phyloP scores from a whole-genome alignment of 2,329 filamentous ascomycete genomes.

The Cytospora leucostoma region DNA sequence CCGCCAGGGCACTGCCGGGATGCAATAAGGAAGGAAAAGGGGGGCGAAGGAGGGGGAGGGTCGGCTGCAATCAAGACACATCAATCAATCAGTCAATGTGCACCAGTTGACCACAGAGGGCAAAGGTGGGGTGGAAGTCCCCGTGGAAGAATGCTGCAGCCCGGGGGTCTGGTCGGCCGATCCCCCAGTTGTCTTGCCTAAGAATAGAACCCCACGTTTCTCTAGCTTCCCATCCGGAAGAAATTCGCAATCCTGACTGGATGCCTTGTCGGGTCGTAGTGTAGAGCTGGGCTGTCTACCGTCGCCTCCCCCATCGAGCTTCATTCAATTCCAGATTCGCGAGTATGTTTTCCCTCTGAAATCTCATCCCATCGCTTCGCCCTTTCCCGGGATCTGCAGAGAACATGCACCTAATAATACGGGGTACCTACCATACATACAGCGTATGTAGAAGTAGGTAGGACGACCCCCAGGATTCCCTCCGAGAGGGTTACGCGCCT shows the following conservation, averaged over 20 bases:
- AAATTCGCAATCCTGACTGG: not conserved
- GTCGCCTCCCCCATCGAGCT: no score
- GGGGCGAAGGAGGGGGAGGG: not conserved
- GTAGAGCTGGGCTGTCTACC: no score
- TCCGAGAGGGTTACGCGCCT: not conserved
- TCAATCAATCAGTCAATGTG: no score
- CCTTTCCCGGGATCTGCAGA: conserved; percentile 19
- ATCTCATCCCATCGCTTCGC: conserved; percentile 1
- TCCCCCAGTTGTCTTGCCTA: conserved; percentile 11
- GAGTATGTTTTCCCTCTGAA: not conserved
- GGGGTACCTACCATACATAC: not conserved
- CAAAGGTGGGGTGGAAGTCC: conserved; percentile 12
- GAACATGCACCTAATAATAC: conserved; percentile 13
- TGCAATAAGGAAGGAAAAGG: conserved; percentile 3
- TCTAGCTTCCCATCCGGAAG: conserved; percentile 4
- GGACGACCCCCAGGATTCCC: not conserved
- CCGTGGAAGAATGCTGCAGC: conserved; percentile 9
- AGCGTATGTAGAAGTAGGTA: conserved; percentile 3
- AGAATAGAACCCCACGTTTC: conserved; percentile 24
- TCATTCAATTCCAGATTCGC: not conserved
- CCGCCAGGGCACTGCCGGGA: not conserved
- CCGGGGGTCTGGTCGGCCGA: conserved; percentile 18
- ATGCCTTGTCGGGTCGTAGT: no score
- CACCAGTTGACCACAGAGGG: not conserved
- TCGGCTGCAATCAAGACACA: no score